A percentile compares a stretch with the other conserved stretches of the same genome.
Conservation (phyloP, 1,139 yeast species). For the Candida albicans region DNA sequence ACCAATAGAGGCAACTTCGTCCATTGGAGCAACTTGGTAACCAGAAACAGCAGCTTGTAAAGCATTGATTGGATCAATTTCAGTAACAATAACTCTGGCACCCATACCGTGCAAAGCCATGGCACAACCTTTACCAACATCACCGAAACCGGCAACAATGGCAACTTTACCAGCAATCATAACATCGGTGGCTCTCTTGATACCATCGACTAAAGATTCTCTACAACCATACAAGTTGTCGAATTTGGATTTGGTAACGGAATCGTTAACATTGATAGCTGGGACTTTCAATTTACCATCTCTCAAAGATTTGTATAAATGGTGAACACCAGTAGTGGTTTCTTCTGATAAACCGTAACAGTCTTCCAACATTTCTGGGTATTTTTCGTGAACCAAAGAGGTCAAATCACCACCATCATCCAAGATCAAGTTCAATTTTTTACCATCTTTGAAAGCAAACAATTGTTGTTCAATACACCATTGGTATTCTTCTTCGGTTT, state of each 20-base stretch:
- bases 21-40: slow-evolving; percentile 96
- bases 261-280: slow-evolving; percentile 98
- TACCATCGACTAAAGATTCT: slow-evolving; percentile 98
- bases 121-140: slow-evolving; percentile 99
- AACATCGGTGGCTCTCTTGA: slow-evolving; percentile 99
- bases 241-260: slow-evolving; percentile 98
- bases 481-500: slow-evolving; percentile 98
- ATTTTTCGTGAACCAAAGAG: slow-evolving; percentile 93
- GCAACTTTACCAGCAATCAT: slow-evolving; percentile 99
- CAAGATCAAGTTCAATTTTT: slow-evolving; percentile 94
- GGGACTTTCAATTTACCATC: slow-evolving; percentile 94
- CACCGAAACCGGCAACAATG: slow-evolving; percentile 99
- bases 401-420: slow-evolving; percentile 99
- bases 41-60: slow-evolving; percentile 99
- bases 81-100: slow-evolving; percentile 97
- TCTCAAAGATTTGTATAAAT: slow-evolving; percentile 93
- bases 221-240: slow-evolving; percentile 99
- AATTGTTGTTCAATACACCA: slow-evolving; percentile 99
- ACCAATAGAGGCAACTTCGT: slow-evolving; percentile 89
- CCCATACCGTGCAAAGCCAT: slow-evolving; percentile 99
- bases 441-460: slow-evolving; percentile 95
- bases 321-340: slow-evolving; percentile 99
- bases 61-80: slow-evolving; percentile 98
- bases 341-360: slow-evolving; percentile 98
- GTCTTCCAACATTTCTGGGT: slow-evolving; percentile 95